phyloP scores from a whole-genome alignment of 805 yeast species.

The Lipomyces spencermartinsiae region DNA sequence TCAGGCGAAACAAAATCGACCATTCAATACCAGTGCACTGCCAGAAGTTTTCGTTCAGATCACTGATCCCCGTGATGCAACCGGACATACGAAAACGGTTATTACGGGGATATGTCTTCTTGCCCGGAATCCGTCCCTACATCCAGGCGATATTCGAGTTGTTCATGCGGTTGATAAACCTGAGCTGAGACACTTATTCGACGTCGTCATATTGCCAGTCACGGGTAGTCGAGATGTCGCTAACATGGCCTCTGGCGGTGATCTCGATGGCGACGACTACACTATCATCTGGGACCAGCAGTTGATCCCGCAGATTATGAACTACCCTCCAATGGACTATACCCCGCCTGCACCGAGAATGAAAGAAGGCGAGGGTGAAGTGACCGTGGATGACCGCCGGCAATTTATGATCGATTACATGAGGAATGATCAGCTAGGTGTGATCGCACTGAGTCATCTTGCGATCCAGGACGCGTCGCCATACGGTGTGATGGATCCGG shows the following conservation, averaged over 20 bases:
- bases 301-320: conserved; percentile 16
- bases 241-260: conserved; percentile 26
- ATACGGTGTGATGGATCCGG: conserved; percentile 10
- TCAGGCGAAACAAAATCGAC: too few relatives aligned
- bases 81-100: conserved; percentile 12
- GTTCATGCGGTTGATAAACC: conserved; percentile 12
- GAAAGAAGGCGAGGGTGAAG: conserved; percentile 5
- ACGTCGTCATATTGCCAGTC: conserved; percentile 21
- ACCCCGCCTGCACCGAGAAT: conserved; percentile 6
- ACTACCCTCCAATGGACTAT: conserved; percentile 14
- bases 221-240: conserved; percentile 23
- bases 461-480: conserved; percentile 12
- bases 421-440: conserved; percentile 13
- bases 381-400: conserved; percentile 11
- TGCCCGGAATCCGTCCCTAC: conserved; percentile 21
- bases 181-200: conserved; percentile 12
- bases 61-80: conserved; percentile 11
- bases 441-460: conserved; percentile 15
- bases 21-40: not conserved
- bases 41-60: conserved; percentile 22
- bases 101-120: conserved; percentile 20
- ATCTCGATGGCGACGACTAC: conserved; percentile 28
- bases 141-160: conserved; percentile 24
- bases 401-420: conserved; percentile 14
- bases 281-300: conserved; percentile 23